Evolutionary conservation across 2,329 filamentous ascomycete species (phyloP), one percentile per base, ranked within the genome.

Genomic region (Xylariaceae sp.): DNA sequence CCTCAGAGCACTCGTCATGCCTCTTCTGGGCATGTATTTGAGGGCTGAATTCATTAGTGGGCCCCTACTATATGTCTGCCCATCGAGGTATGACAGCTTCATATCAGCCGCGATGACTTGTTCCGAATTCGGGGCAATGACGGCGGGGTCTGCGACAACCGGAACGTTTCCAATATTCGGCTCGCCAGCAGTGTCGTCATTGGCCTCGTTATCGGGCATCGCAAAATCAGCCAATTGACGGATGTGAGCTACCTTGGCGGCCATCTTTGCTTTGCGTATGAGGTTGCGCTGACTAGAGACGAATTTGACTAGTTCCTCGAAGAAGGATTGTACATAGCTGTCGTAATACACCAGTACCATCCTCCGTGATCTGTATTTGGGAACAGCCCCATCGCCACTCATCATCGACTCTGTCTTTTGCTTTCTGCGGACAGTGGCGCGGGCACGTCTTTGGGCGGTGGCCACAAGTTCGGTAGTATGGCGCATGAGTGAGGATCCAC

Each of bases 291-390:
- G 88, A 1, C 83, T 82, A 4, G 88, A 89, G 37, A 96, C 85
- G 53, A 88, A 87, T 58, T 89, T 86, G 54, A 96, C 91, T 48
- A 96, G 74, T 53, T 86, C 79, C 64, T 95, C 91, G 61, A 96
- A 90, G 40, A 86, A 84, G 49, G 83, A 83, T 68, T 96, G 91
- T 3, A 95, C 86, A 58, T 89, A 86, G 62, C 87, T 89, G 68
- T 96, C 91, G 68, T 96, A 96, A 71, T 90, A 91, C n/a, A 96
- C 88, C 41, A 94, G 85, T 46, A 92, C 86, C 78, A 89, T 87
- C 54, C 80, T 85, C 61, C 87, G 82, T 3, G 84, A 84, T 52
- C 88, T 84, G 68, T 87, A 87, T 58, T 83, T 81, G 8, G 75
- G 70, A 1, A 75, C 68, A 2, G 72, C 68, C 8, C 49, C 57